Conservation (phyloP, 2,329 filamentous ascomycete species). For the Elsinoe necatrix region DNA sequence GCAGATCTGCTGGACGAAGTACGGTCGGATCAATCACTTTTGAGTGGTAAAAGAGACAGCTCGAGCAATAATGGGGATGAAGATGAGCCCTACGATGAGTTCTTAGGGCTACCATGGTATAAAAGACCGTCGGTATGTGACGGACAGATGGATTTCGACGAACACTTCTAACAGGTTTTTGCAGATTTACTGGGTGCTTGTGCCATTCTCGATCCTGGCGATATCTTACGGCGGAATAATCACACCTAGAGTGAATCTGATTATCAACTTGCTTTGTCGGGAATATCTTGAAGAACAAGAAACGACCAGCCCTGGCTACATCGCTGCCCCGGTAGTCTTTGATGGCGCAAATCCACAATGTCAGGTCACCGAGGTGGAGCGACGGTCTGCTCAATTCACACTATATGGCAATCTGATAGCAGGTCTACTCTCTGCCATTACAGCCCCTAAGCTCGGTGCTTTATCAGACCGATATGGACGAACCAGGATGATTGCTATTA, state of each 20-base stretch:
- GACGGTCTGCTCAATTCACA: conserved; percentile 67
- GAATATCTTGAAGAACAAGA: conserved; percentile 68
- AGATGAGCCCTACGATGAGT: conserved; percentile 38
- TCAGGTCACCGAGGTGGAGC: conserved; percentile 67
- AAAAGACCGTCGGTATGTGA: conserved; percentile 40
- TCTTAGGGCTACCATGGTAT: conserved; percentile 54
- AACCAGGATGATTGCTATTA: conserved; percentile 62
- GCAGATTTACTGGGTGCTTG: conserved; percentile 71
- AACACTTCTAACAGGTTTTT: background rate
- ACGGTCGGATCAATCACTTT: conserved; percentile 22
- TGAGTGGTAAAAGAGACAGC: conserved; percentile 19
- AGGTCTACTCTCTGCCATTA: conserved; percentile 70
- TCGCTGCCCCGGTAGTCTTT: conserved; percentile 55
- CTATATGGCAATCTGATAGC: conserved; percentile 65
- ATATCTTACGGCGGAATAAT: conserved; percentile 78
- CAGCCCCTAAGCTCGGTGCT: conserved; percentile 72
- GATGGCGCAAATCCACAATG: conserved; percentile 69
- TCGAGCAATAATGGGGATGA: conserved; percentile 22
- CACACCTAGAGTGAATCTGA: conserved; percentile 81
- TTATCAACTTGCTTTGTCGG: conserved; percentile 73
- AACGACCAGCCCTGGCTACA: conserved; percentile 49
- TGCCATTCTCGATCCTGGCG: conserved; percentile 71
- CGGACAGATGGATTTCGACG: background rate
- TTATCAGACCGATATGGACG: conserved; percentile 83
- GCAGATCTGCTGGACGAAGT: conserved; percentile 17